Evolutionary conservation across 108 stramenopile species (phyloP).

Genomic region (Poteriospumella lacustris): DNA sequence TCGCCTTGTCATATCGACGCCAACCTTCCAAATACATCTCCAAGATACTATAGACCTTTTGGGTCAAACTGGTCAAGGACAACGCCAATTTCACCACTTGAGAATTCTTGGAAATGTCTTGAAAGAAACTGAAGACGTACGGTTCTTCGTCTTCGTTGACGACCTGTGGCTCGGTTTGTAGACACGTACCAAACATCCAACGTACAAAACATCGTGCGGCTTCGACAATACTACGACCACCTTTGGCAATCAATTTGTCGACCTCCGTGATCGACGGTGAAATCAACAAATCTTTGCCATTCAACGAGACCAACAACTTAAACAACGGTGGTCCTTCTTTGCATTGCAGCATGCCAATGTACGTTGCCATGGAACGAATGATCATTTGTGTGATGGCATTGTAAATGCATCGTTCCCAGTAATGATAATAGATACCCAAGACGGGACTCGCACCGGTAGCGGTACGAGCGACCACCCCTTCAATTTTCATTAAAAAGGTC

Average conservation of each 20-base stretch:
- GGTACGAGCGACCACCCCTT: constrained; percentile 55
- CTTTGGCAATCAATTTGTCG: constrained; percentile 53
- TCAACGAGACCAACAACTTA: constrained; percentile 48
- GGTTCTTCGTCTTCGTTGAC: constrained; percentile 59
- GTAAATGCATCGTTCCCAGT: constrained; percentile 66
- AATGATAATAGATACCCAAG: constrained; percentile 56
- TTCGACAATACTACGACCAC: constrained; percentile 49
- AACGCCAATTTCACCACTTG: constrained; percentile 56
- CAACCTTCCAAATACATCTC: constrained; percentile 54
- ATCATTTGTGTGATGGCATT: constrained; percentile 64
- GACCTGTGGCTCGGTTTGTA: constrained; percentile 42
- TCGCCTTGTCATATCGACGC: constrained; percentile 58
- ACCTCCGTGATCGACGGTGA: constrained; percentile 56
- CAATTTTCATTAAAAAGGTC: constrained; percentile 57
- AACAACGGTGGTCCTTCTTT: constrained; percentile 49
- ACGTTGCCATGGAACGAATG: constrained; percentile 54
- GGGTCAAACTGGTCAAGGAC: constrained; percentile 43
- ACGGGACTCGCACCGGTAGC: constrained; percentile 48
- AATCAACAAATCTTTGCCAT: constrained; percentile 56
- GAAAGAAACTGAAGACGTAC: constrained; percentile 55
- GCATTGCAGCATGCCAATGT: constrained; percentile 52
- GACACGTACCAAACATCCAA: constrained; percentile 66
- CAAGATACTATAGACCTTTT: constrained; percentile 42
- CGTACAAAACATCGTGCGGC: constrained; percentile 55
- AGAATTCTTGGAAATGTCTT: constrained; percentile 55